A percentile compares a stretch with the other conserved stretches of the same genome.
These are phyloP conservation scores for Pyrenula massariospora DNA, from an alignment of 495 filamentous ascomycete species.

Conservation along the genomic window DNA sequence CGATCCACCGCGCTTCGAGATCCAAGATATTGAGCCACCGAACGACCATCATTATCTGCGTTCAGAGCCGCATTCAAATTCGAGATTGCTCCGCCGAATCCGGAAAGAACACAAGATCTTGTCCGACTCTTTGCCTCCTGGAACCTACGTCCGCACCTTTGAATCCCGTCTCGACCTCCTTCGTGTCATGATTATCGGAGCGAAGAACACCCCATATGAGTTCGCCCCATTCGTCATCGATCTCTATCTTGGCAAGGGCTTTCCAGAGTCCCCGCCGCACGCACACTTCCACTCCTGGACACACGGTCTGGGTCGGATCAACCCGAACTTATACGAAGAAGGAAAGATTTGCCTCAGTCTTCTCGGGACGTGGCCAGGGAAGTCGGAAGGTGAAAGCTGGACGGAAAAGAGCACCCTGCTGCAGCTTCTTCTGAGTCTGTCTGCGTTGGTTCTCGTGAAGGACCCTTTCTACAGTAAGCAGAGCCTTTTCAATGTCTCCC, in stretches of 20 bases:
- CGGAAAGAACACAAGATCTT: conserved; percentile 47
- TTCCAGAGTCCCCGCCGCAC: conserved; percentile 34
- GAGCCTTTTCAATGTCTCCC: neutral
- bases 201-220: conserved; percentile 48
- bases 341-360: conserved; percentile 49
- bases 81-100: conserved; percentile 30
- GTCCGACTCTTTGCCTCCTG: conserved; percentile 36
- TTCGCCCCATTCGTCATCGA: conserved; percentile 50
- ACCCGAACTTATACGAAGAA: conserved; percentile 54
- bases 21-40: conserved; percentile 34
- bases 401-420: conserved; percentile 38
- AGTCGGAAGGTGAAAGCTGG: conserved; percentile 41
- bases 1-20: conserved; percentile 22
- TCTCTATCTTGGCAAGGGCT: conserved; percentile 31
- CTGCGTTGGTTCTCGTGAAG: conserved; percentile 47
- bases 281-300: conserved; percentile 50
- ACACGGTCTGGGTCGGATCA: conserved; percentile 34
- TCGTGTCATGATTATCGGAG: conserved; percentile 46
- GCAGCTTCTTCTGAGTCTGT: conserved; percentile 47
- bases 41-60: conserved; percentile 33
- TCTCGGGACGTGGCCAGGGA: conserved; percentile 47
- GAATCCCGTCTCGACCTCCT: conserved; percentile 45
- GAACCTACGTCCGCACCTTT: conserved; percentile 48
- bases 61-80: conserved; percentile 2
- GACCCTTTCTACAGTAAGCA: conserved; percentile 51